Evolutionary conservation across 345 rosid genomes (phyloP), one percentile per base, ranked within the genome.

Genomic region (Arabis alpina): DNA sequence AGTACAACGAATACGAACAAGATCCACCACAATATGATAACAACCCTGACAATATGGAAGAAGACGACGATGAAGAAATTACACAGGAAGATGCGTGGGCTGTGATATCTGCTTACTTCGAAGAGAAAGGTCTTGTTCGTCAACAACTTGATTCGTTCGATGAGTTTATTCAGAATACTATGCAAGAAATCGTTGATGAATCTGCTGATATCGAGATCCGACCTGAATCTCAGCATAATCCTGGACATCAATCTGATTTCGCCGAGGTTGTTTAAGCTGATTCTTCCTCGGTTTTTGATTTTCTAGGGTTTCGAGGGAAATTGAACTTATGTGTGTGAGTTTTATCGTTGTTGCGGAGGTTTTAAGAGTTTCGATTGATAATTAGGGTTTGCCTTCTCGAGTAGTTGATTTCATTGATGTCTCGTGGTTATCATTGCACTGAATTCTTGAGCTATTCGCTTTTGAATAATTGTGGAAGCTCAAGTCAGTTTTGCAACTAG

Each of bases 151-250:
- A 94, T 61, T 89, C 97, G 0, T 94, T 94, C 81, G 97, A 94
- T 16, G 97, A 94, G 81, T 94, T 94, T 55, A 94, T 94, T 37
- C 98, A 94, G 78, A 94, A 94, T 43, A 94, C 98, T 3, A 94
- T 94, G 98, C 98, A 91, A 75, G 99, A 94, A 74, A 94, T 91
- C 10, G 93, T 94, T 4, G 97, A 92, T 43, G 93, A 94, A 62
- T 91, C 98, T 0, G 86, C 97, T 2, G 95, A 88, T 65, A 91
- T 94, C 32, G 96, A 91, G 85, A 94, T 94, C 82, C 90, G 98
- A 1, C 99, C 99, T 9, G 96, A 94, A 77, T 91, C 98, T 5
- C 99, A 94, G 84, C 97, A 94, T 58, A 91, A 91, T 75, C 99
- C 99, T 27, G 91, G 99, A 3, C 93, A 88, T 59, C 98, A 88